phyloP scores from a whole-genome alignment of 805 yeast species.

The Kodamaea nitidulidarum region DNA sequence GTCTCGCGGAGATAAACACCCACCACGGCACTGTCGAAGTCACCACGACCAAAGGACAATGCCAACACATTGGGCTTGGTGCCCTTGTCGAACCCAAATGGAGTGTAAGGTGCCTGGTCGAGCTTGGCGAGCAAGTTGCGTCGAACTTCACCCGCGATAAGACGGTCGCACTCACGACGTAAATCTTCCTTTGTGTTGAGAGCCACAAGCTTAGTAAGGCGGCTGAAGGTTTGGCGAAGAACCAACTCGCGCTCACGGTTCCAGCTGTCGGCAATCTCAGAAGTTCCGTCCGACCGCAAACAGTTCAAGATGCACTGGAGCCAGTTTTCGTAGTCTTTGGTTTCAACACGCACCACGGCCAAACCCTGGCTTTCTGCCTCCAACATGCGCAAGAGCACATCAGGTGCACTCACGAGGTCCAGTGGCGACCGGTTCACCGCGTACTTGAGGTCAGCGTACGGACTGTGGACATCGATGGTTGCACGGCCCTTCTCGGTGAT shows the following conservation, averaged over 20 bases:
- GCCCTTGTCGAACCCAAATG: constrained; percentile 71
- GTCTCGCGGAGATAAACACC: constrained; percentile 75
- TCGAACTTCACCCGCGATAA: constrained; percentile 67
- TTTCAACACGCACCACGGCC: constrained; percentile 57
- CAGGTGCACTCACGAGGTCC: constrained; percentile 75
- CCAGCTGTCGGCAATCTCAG: constrained; percentile 78
- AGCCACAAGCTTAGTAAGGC: constrained; percentile 62
- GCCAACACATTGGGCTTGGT: constrained; percentile 83
- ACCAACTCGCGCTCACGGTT: constrained; percentile 67
- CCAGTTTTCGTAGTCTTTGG: constrained; percentile 43
- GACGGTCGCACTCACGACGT: constrained; percentile 68
- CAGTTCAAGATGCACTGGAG: constrained; percentile 43
- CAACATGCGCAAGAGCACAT: constrained; percentile 79
- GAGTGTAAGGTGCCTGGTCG: constrained; percentile 92
- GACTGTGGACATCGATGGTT: constrained; percentile 73
- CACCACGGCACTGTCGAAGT: constrained; percentile 77
- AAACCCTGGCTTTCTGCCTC: constrained; percentile 84
- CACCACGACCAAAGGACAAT: constrained; percentile 83
- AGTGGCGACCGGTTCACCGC: constrained; percentile 75
- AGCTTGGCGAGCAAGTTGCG: constrained; percentile 62
- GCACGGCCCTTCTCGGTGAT: constrained; percentile 71
- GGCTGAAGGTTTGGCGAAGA: constrained; percentile 62
- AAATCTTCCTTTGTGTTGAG: constrained; percentile 79
- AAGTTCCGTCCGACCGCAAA: constrained; percentile 72
- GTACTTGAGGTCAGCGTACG: constrained; percentile 87